Base-by-base conservation (phyloP, 2,329 filamentous ascomycete genomes). In the Xylaria sp. region DNA sequence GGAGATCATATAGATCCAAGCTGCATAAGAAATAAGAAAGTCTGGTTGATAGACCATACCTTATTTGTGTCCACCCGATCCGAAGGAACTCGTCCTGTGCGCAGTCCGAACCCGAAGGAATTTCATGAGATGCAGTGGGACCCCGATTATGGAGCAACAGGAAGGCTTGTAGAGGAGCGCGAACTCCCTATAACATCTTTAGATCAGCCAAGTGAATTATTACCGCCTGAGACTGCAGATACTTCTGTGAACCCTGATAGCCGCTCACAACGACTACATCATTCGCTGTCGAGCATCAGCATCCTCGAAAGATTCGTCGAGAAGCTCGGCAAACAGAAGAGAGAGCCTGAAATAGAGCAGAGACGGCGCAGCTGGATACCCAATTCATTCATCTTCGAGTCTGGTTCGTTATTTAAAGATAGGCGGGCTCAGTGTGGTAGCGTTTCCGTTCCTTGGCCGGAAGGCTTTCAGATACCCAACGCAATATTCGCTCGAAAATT, bases 401-500 rank as follows among this genome's bases (percentile, higher is more conserved):
- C 75, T 10, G 53, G 68, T 18, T 63, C 71, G 5, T 59, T 62
- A 8, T 69, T 69, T 32, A 71, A 63, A 58, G 74, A 77, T 53
- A 72, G 70, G 50, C 59, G 63, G 35, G n/a, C 65, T 25, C 60
- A 47, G 3, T 51, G 67, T 25, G 71, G 66, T 25, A 18, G 51
- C 1, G 25, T 67, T 13, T 69, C 71, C 12, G 69, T 78, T 12
- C 76, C 79, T 42, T 75, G 80, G 51, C 79, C 81, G 4, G 73
- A 75, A n/a, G 80, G 78, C 8, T 77, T 75, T 55, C 72, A 80
- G 23, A 78, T 84, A 51, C 83, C 82, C 2, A 82, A 84, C 66
- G 81, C 81, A 13, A 82, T 81, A 54, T 84, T 84, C 69, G 83
- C 82, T 5, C 76, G 83, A 62, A 84, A 84, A 63, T 79, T 81